Percentiles rank a stretch among this genome's conserved stretches.
Evolutionary conservation across 2,329 filamentous ascomycete species (phyloP).

Genomic region (Epichloe gansuensis): DNA sequence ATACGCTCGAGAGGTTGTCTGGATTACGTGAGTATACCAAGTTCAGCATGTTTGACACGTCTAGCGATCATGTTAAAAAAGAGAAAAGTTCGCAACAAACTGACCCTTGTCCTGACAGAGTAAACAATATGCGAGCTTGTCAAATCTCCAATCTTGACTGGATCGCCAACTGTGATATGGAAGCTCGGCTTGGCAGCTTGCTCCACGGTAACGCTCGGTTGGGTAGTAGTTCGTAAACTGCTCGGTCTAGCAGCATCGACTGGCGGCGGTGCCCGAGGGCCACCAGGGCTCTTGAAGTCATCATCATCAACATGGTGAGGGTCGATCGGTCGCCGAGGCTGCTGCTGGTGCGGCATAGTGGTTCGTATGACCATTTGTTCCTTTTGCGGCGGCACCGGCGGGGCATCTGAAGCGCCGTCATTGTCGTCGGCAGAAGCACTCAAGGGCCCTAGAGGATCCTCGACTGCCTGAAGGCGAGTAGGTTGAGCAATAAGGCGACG

Average conservation of each 20-base stretch:
- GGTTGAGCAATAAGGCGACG: conserved; percentile 60
- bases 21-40: background rate
- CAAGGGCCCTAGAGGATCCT: conserved; percentile 65
- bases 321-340: conserved; percentile 34
- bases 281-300: conserved; percentile 40
- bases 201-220: conserved; percentile 79
- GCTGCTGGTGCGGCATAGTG: conserved; percentile 36
- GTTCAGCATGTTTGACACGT: background rate
- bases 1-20: conserved; percentile 95
- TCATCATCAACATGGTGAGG: conserved; percentile 59
- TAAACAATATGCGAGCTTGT: conserved; percentile 98
- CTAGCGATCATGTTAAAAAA: background rate
- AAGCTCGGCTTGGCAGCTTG: conserved; percentile 89
- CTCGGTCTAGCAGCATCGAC: conserved; percentile 45
- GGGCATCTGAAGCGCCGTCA: conserved; percentile 32
- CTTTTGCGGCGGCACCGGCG: conserved; percentile 57
- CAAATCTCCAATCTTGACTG: conserved; percentile 93
- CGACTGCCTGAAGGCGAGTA: conserved; percentile 64
- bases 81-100: background rate
- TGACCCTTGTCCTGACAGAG: conserved; percentile 81
- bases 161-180: conserved; percentile 83
- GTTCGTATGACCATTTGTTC: conserved; percentile 50
- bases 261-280: conserved; percentile 53
- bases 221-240: conserved; percentile 37
- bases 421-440: conserved; percentile 47